Evolutionary conservation across 352 stramenopile genomes (phyloP).

Genomic region (Pythium vanterpoolii): DNA sequence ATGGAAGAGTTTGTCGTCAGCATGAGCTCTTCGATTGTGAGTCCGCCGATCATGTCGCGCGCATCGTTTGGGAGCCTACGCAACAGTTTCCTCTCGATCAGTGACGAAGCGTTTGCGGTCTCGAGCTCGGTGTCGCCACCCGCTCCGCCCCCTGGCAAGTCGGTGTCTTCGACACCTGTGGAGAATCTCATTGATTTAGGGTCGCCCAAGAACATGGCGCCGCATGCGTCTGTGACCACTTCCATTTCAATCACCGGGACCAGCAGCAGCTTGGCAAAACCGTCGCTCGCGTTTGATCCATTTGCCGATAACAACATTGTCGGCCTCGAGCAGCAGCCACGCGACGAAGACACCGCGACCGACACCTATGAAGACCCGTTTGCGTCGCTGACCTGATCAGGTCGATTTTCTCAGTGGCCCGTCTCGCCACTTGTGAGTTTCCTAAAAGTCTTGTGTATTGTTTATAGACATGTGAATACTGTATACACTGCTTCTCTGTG

Average conservation of each 20-base stretch:
- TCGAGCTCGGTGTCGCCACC: constrained; percentile 2
- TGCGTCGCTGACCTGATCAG: constrained; percentile 35
- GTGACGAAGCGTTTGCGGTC: constrained; percentile 8
- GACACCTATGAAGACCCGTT: constrained; percentile 49
- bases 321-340: constrained; percentile 41
- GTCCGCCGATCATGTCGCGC: not conserved
- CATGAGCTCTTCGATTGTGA: constrained; percentile 53
- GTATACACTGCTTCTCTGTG: not conserved
- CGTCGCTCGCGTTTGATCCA: constrained; percentile 35
- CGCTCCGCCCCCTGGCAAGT: not conserved
- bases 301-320: constrained; percentile 68
- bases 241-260: not conserved
- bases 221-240: not conserved
- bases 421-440: not conserved
- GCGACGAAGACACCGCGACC: constrained; percentile 17
- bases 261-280: constrained; percentile 14
- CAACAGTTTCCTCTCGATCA: constrained; percentile 26
- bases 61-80: not conserved
- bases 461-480: constrained; percentile 1
- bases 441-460: constrained; percentile 3
- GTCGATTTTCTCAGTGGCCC: not conserved
- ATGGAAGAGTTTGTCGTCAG: constrained; percentile 63
- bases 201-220: not conserved
- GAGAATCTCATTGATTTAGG: constrained; percentile 13
- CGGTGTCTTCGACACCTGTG: not conserved